Base-by-base conservation (phyloP, 306 rosid genomes). In the Calophaca sinica region DNA sequence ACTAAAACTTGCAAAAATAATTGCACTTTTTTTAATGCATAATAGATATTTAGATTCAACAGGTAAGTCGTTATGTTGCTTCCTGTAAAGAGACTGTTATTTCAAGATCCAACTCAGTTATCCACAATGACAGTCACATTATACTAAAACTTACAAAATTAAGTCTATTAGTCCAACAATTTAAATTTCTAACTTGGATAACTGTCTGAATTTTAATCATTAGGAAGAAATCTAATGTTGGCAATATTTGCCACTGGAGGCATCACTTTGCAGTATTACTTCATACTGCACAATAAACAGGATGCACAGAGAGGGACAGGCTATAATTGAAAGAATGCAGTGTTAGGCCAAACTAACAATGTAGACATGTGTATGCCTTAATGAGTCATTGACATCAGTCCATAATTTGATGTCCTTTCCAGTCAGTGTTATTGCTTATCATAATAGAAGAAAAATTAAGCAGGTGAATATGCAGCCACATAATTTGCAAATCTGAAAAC, bases 141-240 rank as follows among this genome's bases (percentile, higher is more conserved):
- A 20, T 20, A 20, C 26, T 20, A 20, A 20, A 20, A 20, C 26
- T 20, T 20, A 20, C 26, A 20, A 20, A 20, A 20, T 20, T 20
- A 20, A 68, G 50, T 52, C 10, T 44, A 62, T 57, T 8, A 36
- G 33, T 48, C 48, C n/a, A 26, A 72, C 46, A 82, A 38, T 57
- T 26, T 26, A 54, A 49, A 60, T 32, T 60, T 52, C 26, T 20
- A 20, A 20, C 46, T 62, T 81, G 13, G 41, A 32, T 26, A 59
- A 28, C 68, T 52, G 32, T 20, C 26, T 31, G 58, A 73, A 63
- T 67, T 45, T 36, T 7, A 50, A 65, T 13, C 48, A 35, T 35
- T 13, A 54, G 78, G 26, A 20, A 20, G 61, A 81, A 50, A 45
- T 57, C 57, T 10, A 50, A 51, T n/a, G 6, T 4, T 35, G 44